phyloP scores from a whole-genome alignment of 2,329 filamentous ascomycete species.

The Coniochaeta sp. region DNA sequence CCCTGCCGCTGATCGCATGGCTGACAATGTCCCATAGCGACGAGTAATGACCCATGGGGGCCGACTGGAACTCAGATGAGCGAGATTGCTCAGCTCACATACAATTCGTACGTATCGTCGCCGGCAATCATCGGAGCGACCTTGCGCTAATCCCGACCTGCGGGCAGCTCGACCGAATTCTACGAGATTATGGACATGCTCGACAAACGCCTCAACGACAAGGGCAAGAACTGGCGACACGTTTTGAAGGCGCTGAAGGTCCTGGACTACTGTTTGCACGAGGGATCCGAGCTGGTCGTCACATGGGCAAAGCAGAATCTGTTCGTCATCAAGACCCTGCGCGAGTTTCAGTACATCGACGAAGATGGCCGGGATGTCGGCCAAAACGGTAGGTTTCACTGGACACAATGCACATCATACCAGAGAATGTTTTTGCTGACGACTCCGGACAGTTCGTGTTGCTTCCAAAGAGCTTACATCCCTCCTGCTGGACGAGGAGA shows the following conservation, averaged over 20 bases:
- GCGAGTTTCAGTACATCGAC: constrained; percentile 94
- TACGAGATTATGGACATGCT: constrained; percentile 99
- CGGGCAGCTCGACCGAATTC: constrained; percentile 79
- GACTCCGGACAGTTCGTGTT: constrained; percentile 64
- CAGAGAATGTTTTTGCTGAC: background rate
- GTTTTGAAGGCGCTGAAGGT: constrained; percentile 97
- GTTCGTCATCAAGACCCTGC: constrained; percentile 96
- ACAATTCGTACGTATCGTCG: constrained; percentile 69
- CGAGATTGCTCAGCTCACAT: constrained; percentile 96
- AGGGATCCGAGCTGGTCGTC: constrained; percentile 92
- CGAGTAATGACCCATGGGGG: constrained; percentile 98
- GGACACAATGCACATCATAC: constrained; percentile 7
- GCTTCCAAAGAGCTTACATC: constrained; percentile 94
- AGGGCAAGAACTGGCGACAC: constrained; percentile 99
- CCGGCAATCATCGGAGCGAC: constrained; percentile 2
- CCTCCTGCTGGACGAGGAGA: constrained; percentile 87
- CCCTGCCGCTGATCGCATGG: constrained; percentile 29
- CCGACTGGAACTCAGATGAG: constrained; percentile 97
- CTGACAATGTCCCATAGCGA: constrained; percentile 42
- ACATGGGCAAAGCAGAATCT: constrained; percentile 98
- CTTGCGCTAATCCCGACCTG: background rate
- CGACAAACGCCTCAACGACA: constrained; percentile 96
- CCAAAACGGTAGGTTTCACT: constrained; percentile 68
- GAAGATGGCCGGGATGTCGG: constrained; percentile 94
- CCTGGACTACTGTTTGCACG: constrained; percentile 93